Percentiles rank a stretch among this genome's conserved stretches.
Evolutionary conservation across 2,329 filamentous ascomycete genomes (phyloP).

Genomic region (Paecilomyces fulvus): DNA sequence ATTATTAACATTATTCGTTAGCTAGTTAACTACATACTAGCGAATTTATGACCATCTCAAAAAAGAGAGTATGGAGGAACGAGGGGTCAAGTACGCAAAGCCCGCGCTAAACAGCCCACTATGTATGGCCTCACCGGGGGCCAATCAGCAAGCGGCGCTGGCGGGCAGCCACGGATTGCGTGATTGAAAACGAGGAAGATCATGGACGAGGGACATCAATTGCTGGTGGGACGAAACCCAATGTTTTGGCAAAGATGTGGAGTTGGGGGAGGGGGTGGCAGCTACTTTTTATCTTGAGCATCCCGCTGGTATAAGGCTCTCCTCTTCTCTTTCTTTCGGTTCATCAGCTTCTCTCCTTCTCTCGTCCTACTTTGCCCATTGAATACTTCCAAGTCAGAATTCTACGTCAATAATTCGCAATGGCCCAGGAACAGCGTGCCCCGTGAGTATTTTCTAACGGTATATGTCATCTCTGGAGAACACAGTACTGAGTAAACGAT

Average conservation of each 20-base stretch:
- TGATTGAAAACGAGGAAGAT: conserved; percentile 17
- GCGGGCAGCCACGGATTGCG: conserved; percentile 25
- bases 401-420: conserved; percentile 16
- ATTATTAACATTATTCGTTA: neutral
- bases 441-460: conserved; percentile 26
- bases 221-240: conserved; percentile 1
- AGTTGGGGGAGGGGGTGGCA: conserved; percentile 7
- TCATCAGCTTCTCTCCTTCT: conserved; percentile 7
- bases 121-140: neutral
- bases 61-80: neutral
- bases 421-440: conserved; percentile 35
- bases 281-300: neutral
- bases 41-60: neutral
- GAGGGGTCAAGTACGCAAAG: neutral
- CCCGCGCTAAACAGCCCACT: conserved; percentile 19
- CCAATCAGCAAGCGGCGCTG: conserved; percentile 24
- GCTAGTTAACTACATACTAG: neutral
- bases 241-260: neutral
- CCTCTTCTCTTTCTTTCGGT: conserved; percentile 7
- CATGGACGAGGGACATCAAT: conserved; percentile 8
- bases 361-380: neutral
- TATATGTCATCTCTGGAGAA: neutral
- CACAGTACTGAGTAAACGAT: conserved; percentile 7
- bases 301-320: neutral
- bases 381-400: neutral